Percentiles rank a stretch among this genome's conserved stretches.
These are phyloP conservation scores for Plectosphaerella plurivora DNA, from an alignment of 2,329 filamentous ascomycete genomes.

Conservation along the genomic window DNA sequence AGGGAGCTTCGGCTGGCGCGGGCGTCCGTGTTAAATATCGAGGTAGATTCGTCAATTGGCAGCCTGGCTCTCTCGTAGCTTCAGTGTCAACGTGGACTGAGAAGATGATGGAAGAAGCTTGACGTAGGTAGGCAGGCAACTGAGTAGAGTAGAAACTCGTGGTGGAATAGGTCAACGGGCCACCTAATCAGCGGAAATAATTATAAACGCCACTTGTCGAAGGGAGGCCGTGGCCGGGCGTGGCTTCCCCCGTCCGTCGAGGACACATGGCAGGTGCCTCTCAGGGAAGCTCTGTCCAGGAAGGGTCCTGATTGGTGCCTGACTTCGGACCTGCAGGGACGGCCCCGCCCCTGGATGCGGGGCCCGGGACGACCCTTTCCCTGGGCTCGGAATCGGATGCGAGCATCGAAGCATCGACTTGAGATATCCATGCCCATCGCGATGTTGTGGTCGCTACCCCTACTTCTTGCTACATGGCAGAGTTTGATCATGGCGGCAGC, in stretches of 20 bases:
- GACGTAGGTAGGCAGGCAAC: constrained; percentile 9
- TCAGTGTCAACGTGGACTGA: constrained; percentile 7
- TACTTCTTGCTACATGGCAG: too few species aligned
- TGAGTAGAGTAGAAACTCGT: background rate
- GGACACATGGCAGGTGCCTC: background rate
- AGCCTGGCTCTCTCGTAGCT: background rate
- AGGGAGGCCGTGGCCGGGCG: background rate
- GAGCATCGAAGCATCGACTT: background rate
- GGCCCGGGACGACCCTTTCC: background rate
- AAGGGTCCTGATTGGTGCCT: background rate
- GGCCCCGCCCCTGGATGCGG: background rate
- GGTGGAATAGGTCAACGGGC: background rate
- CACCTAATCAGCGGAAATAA: background rate
- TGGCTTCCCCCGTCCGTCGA: background rate
- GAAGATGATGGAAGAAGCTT: constrained; percentile 11
- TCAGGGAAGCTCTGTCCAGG: background rate
- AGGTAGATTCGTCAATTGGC: background rate
- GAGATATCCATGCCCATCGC: too few species aligned
- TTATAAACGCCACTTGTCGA: background rate
- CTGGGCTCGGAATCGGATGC: constrained; percentile 1
- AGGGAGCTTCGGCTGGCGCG: background rate
- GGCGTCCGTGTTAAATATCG: background rate
- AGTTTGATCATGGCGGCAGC: too few species aligned
- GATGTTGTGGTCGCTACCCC: too few species aligned
- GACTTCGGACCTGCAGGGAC: background rate